phyloP scores from a whole-genome alignment of 768 basidiomycete species.

The Suillus tomentosus region DNA sequence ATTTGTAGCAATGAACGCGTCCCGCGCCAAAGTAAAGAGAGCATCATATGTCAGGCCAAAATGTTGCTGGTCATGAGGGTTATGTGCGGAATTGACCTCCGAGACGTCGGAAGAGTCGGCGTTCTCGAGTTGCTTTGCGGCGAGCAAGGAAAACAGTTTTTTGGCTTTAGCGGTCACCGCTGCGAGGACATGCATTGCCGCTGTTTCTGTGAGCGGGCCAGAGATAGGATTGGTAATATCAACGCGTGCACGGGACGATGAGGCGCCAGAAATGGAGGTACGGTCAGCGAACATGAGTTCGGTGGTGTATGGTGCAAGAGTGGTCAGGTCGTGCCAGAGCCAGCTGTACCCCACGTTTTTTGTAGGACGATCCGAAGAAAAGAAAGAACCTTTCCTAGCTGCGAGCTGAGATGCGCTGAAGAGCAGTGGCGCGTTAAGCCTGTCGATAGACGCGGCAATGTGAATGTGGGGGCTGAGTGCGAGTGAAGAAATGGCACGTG shows the following conservation, averaged over 20 bases:
- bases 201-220: slow-evolving; percentile 68
- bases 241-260: slow-evolving; percentile 33
- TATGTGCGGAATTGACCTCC: slow-evolving; percentile 17
- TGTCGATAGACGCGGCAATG: slow-evolving; percentile 84
- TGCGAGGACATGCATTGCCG: slow-evolving; percentile 78
- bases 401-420: slow-evolving; percentile 73
- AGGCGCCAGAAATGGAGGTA: slow-evolving; percentile 58
- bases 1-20: slow-evolving; percentile 86
- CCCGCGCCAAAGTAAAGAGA: slow-evolving; percentile 73
- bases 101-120: slow-evolving; percentile 31
- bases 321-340: slow-evolving; percentile 91
- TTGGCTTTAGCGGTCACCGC: slow-evolving; percentile 88
- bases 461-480: slow-evolving; percentile 78
- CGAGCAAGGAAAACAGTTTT: slow-evolving; percentile 77
- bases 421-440: slow-evolving; percentile 80
- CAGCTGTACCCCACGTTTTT: slow-evolving; percentile 56
- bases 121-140: slow-evolving; percentile 64
- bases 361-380: slow-evolving; percentile 23
- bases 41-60: slow-evolving; percentile 64
- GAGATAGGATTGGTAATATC: slow-evolving; percentile 34
- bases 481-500: slow-evolving; percentile 69
- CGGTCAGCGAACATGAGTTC: slow-evolving; percentile 72
- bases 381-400: slow-evolving; percentile 45
- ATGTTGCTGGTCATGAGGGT: slow-evolving; percentile 43
- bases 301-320: slow-evolving; percentile 77